A percentile compares a stretch with the other conserved stretches of the same genome.
Evolutionary conservation across 148 eudicot species (phyloP).

Genomic region (Dysphania ambrosioides): DNA sequence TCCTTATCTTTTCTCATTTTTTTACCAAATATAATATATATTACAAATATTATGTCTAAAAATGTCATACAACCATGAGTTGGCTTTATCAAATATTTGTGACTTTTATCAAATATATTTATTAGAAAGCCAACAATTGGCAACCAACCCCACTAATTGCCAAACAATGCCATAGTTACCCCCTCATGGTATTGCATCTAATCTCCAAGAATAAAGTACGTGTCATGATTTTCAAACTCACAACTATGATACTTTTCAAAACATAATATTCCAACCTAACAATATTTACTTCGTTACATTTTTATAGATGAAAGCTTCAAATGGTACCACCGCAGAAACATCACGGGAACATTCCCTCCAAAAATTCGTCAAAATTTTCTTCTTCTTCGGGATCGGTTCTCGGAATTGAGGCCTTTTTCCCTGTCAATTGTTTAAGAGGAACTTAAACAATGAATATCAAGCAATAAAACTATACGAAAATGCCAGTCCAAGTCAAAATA

Average conservation of each 20-base stretch:
- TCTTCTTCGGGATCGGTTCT: too few relatives aligned
- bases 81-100: too few relatives aligned
- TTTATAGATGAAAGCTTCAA: background rate
- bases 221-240: background rate
- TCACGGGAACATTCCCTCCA: slow-evolving; percentile 87
- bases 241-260: too few relatives aligned
- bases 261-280: background rate
- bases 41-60: too few relatives aligned
- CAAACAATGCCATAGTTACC: background rate
- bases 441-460: background rate
- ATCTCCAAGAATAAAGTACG: background rate
- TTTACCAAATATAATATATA: too few relatives aligned
- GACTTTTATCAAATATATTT: too few relatives aligned
- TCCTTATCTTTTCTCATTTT: too few relatives aligned
- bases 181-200: background rate
- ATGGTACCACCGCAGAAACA: background rate
- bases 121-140: too few relatives aligned
- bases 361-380: too few relatives aligned
- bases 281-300: background rate
- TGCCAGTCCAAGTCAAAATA: background rate
- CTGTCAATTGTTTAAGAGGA: slow-evolving; percentile 22
- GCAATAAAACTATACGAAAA: background rate
- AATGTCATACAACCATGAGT: too few relatives aligned
- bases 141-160: too few relatives aligned
- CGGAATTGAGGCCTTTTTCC: slow-evolving; percentile 31